These are phyloP conservation scores for Thelonectria discophora DNA, from an alignment of 2,329 filamentous ascomycete genomes.

Conservation along the genomic window DNA sequence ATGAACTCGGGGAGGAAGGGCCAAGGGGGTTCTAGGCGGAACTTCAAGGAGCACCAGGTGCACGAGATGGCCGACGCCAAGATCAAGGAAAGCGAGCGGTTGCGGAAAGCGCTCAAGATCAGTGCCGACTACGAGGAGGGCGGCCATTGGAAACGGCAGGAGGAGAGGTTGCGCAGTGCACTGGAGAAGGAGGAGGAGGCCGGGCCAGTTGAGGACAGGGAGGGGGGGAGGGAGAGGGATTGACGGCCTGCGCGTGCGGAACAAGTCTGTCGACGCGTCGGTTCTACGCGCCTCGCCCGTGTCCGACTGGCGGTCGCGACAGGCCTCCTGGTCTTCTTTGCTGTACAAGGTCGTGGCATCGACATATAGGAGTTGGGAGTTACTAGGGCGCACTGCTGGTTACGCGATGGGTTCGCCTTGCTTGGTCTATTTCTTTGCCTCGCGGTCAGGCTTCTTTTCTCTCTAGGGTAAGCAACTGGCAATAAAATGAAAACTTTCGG, in stretches of 20 bases:
- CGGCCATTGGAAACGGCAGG: constrained; percentile 84
- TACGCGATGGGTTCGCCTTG: too few relatives aligned
- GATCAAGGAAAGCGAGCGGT: constrained; percentile 90
- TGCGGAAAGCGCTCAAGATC: constrained; percentile 88
- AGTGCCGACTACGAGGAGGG: constrained; percentile 86
- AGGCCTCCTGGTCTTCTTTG: too few relatives aligned
- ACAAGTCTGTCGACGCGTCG: neutral
- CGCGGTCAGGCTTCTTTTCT: too few relatives aligned
- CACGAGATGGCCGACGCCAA: constrained; percentile 97
- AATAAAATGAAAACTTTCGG: too few relatives aligned
- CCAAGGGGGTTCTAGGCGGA: constrained; percentile 53
- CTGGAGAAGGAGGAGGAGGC: constrained; percentile 52
- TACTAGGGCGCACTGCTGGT: too few relatives aligned
- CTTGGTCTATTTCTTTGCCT: too few relatives aligned
- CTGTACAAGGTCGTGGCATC: too few relatives aligned
- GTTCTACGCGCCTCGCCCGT: too few relatives aligned
- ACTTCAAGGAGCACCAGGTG: constrained; percentile 90
- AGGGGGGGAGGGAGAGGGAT: constrained; percentile 4
- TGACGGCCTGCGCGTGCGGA: neutral
- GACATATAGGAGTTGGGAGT: too few relatives aligned
- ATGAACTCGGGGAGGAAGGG: constrained; percentile 46
- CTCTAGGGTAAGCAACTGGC: too few relatives aligned
- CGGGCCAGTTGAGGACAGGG: constrained; percentile 32
- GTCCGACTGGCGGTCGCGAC: too few relatives aligned
- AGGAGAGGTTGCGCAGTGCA: constrained; percentile 68